Percentiles rank a stretch among this genome's conserved stretches.
These are phyloP conservation scores for Epichloe scottii DNA, from an alignment of 2,329 filamentous ascomycete genomes.

Conservation along the genomic window DNA sequence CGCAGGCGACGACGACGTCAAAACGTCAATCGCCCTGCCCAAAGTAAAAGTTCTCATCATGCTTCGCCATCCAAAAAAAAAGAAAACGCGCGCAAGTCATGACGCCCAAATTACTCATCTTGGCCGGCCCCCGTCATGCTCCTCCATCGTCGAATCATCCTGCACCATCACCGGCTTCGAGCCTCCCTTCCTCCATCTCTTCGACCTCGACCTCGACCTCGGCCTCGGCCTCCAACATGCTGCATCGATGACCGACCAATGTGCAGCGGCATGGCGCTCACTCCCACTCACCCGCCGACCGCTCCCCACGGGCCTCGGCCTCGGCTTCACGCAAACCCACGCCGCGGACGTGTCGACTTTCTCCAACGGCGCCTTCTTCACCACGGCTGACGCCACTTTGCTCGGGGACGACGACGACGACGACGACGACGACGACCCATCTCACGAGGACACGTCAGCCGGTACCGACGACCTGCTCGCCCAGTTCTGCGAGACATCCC, in stretches of 20 bases:
- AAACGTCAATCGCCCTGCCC: too few species aligned
- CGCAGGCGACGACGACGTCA: too few species aligned
- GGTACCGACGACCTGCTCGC: constrained; percentile 32
- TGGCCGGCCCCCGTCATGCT: constrained; percentile 23
- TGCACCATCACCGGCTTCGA: constrained; percentile 19
- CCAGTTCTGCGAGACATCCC: constrained; percentile 67
- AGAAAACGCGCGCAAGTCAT: background rate
- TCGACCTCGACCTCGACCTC: constrained; percentile 9
- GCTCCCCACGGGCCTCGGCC: constrained; percentile 30
- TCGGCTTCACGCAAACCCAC: constrained; percentile 33
- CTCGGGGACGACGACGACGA: background rate
- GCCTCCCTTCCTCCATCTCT: constrained; percentile 14
- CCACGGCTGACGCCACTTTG: constrained; percentile 27
- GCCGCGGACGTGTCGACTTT: constrained; percentile 16
- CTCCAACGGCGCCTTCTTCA: constrained; percentile 34
- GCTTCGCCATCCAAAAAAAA: constrained; percentile 10
- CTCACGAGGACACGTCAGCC: constrained; percentile 2
- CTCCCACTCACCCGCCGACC: constrained; percentile 34
- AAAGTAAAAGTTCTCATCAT: background rate
- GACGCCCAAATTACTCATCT: constrained; percentile 23
- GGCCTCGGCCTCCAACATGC: background rate
- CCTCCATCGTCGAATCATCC: constrained; percentile 15
- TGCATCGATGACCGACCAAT: constrained; percentile 4
- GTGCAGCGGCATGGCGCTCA: constrained; percentile 39
- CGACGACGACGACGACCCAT: background rate